A percentile compares a stretch with the other conserved stretches of the same genome.
Conservation (phyloP, 495 filamentous ascomycete species). For the Xylaria longipes region DNA sequence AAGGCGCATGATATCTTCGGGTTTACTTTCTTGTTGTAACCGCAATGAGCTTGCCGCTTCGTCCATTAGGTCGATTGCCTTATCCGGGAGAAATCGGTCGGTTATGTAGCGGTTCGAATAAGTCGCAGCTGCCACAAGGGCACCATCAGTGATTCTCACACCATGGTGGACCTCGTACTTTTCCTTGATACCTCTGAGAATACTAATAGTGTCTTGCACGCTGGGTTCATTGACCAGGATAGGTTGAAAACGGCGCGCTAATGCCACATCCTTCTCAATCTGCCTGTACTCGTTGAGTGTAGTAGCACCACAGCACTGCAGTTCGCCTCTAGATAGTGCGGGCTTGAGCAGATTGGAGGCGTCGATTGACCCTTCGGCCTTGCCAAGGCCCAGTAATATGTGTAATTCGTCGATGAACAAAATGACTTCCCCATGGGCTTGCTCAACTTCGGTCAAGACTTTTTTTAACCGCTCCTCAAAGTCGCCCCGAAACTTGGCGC, state of each 20-base stretch:
- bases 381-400: constrained; percentile 87
- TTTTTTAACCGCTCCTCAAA: constrained; percentile 94
- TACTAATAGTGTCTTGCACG: constrained; percentile 92
- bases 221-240: constrained; percentile 88
- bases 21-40: constrained; percentile 95
- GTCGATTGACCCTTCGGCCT: constrained; percentile 95
- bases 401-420: constrained; percentile 97
- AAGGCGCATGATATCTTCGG: constrained; percentile 86
- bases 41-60: constrained; percentile 91
- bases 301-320: constrained; percentile 95
- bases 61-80: constrained; percentile 96
- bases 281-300: constrained; percentile 88
- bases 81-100: constrained; percentile 93
- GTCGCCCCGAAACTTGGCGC: constrained; percentile 93
- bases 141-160: constrained; percentile 90
- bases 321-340: constrained; percentile 86
- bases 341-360: constrained; percentile 95
- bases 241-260: constrained; percentile 92
- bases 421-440: constrained; percentile 87
- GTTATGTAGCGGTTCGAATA: constrained; percentile 96
- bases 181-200: constrained; percentile 94
- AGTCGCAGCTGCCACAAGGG: constrained; percentile 88
- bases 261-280: constrained; percentile 95
- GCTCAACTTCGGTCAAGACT: constrained; percentile 88
- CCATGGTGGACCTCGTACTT: constrained; percentile 96